A percentile compares a stretch with the other conserved stretches of the same genome.
Conservation (phyloP, 1,139 yeast species). For the Kodamaea sp. region DNA sequence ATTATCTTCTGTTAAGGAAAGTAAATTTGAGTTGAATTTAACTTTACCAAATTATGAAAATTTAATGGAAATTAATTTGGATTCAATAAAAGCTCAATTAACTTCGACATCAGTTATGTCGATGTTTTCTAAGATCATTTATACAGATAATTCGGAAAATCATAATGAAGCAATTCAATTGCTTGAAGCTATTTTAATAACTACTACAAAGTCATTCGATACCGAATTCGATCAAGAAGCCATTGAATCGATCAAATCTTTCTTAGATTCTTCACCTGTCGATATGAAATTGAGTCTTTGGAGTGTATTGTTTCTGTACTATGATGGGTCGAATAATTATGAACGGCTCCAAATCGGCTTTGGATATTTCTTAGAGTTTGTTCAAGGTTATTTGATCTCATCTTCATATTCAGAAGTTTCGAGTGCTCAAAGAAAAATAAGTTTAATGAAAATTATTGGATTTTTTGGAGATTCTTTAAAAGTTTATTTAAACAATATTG, state of each 20-base stretch:
- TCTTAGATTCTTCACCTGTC: slow-evolving; percentile 60
- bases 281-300: slow-evolving; percentile 71
- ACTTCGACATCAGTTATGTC: slow-evolving; percentile 66
- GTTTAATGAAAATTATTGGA: slow-evolving; percentile 34
- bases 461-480: slow-evolving; percentile 42
- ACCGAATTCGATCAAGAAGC: slow-evolving; percentile 19
- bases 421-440: slow-evolving; percentile 14
- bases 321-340: slow-evolving; percentile 40
- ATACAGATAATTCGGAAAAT: slow-evolving; percentile 32
- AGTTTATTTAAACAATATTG: slow-evolving; percentile 24
- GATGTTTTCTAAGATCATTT: slow-evolving; percentile 58
- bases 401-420: slow-evolving; percentile 13
- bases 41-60: slow-evolving; percentile 47
- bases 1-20: slow-evolving; percentile 10
- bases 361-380: slow-evolving; percentile 43
- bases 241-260: slow-evolving; percentile 49
- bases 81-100: slow-evolving; percentile 55
- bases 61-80: slow-evolving; percentile 55
- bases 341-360: slow-evolving; percentile 52
- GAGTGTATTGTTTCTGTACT: slow-evolving; percentile 67
- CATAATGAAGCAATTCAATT: slow-evolving; percentile 48
- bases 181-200: slow-evolving; percentile 50
- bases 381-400: slow-evolving; percentile 36
- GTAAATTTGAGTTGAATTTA: slow-evolving; percentile 11
- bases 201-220: slow-evolving; percentile 2